phyloP scores from a whole-genome alignment of 331 rosid genomes.

The Telfairia occidentalis region DNA sequence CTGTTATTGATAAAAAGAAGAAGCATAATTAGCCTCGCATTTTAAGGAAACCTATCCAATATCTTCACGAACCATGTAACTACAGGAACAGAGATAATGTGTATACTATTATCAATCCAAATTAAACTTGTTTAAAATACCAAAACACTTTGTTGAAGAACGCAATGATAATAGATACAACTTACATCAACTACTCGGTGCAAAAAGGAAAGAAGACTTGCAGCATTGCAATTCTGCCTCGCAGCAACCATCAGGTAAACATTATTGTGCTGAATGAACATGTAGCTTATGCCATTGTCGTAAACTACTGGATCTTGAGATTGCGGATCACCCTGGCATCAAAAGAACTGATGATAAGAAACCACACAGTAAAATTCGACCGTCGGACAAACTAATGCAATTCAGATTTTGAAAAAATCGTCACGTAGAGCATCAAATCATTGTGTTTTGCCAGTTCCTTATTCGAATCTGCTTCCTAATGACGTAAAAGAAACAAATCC shows the following conservation, averaged over 20 bases:
- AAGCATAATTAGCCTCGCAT: not conserved
- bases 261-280: conserved; percentile 94
- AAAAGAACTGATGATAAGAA: conserved; percentile 6
- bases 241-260: conserved; percentile 83
- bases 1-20: not conserved
- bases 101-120: not conserved
- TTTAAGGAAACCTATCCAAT: not conserved
- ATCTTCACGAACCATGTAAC: not conserved
- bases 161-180: conserved; percentile 11
- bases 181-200: conserved; percentile 92
- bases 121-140: not conserved
- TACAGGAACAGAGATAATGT: not conserved
- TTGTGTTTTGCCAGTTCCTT: not conserved
- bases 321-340: conserved; percentile 81
- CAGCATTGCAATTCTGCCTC: conserved; percentile 95
- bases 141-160: not conserved
- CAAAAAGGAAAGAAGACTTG: conserved; percentile 78
- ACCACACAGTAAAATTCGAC: not conserved
- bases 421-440: not conserved
- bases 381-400: not conserved
- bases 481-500: not conserved
- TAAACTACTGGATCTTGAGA: conserved; percentile 85
- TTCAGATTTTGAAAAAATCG: not conserved
- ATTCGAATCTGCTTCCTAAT: not conserved
- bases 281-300: conserved; percentile 80